Conservation (phyloP, 1,139 yeast species). For the Komagataea norvegica region DNA sequence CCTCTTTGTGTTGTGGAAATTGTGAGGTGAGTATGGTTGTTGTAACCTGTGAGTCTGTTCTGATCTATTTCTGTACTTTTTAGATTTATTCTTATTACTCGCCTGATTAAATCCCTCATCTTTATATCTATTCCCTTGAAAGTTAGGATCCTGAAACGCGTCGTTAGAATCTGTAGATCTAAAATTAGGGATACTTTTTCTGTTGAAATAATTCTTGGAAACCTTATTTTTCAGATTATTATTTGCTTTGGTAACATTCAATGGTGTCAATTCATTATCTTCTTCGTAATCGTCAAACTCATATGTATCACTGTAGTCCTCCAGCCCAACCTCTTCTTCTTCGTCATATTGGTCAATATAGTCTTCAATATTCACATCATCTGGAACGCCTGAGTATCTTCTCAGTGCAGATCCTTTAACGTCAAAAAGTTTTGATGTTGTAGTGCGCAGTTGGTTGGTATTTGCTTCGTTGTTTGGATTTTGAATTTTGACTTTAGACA, state of each 20-base stretch:
- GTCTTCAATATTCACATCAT: slow-evolving; percentile 63
- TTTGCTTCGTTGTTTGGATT: slow-evolving; percentile 7
- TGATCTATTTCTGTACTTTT: slow-evolving; percentile 10
- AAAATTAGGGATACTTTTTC: slow-evolving; percentile 34
- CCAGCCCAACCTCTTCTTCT: slow-evolving; percentile 33
- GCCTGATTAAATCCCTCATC: slow-evolving; percentile 9
- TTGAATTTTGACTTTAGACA: background rate
- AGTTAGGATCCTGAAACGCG: slow-evolving; percentile 4
- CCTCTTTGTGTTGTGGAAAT: slow-evolving; percentile 35
- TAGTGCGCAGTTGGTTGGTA: slow-evolving; percentile 48
- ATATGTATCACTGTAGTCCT: slow-evolving; percentile 28
- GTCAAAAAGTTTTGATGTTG: slow-evolving; percentile 68
- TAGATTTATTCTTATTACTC: slow-evolving; percentile 10
- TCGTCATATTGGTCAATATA: slow-evolving; percentile 46
- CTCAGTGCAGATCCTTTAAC: slow-evolving; percentile 68
- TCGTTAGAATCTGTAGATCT: slow-evolving; percentile 14
- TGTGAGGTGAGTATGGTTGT: slow-evolving; percentile 55
- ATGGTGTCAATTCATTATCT: slow-evolving; percentile 26
- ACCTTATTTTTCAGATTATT: slow-evolving; percentile 25
- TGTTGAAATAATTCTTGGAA: slow-evolving; percentile 27
- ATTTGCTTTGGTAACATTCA: slow-evolving; percentile 34
- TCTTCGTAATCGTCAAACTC: slow-evolving; percentile 26
- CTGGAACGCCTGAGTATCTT: slow-evolving; percentile 67
- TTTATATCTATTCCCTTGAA: slow-evolving; percentile 3
- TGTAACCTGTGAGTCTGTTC: slow-evolving; percentile 32